A percentile compares a stretch with the other conserved stretches of the same genome.
Evolutionary conservation across 2,329 filamentous ascomycete genomes (phyloP).

Genomic region (Lomentospora prolificans): DNA sequence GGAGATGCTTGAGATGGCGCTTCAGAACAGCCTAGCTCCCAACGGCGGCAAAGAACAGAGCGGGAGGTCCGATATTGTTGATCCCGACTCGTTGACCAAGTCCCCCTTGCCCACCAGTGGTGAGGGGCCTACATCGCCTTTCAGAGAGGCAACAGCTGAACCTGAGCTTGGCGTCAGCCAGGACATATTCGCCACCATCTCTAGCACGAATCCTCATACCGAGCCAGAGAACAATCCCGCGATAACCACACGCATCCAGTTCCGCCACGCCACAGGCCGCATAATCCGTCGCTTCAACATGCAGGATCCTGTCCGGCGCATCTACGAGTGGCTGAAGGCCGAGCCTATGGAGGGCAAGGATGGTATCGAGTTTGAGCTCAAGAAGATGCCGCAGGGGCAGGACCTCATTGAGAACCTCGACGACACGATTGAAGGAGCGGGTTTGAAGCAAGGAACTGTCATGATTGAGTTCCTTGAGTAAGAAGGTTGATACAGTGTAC

Average conservation of each 20-base stretch:
- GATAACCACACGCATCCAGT: constrained; percentile 80
- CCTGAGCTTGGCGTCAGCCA: constrained; percentile 20
- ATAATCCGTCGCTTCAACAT: constrained; percentile 79
- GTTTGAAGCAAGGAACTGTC: constrained; percentile 84
- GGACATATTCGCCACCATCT: constrained; percentile 57
- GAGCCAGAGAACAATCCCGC: constrained; percentile 67
- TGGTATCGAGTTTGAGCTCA: constrained; percentile 75
- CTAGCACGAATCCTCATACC: constrained; percentile 59
- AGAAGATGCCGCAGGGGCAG: constrained; percentile 65
- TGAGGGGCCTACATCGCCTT: constrained; percentile 27
- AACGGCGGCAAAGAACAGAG: constrained; percentile 20
- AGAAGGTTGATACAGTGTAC: neutral
- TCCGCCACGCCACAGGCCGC: constrained; percentile 74
- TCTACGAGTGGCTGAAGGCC: constrained; percentile 96
- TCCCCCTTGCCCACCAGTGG: constrained; percentile 34
- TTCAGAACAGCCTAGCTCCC: constrained; percentile 72
- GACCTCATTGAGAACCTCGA: constrained; percentile 73
- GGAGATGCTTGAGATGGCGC: constrained; percentile 89
- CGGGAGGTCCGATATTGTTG: constrained; percentile 48
- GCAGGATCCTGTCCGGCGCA: constrained; percentile 64
- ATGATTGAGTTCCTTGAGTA: constrained; percentile 81
- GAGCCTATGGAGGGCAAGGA: constrained; percentile 72
- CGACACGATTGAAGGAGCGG: constrained; percentile 66
- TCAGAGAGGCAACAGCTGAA: constrained; percentile 17
- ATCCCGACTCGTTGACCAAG: constrained; percentile 84